Evolutionary conservation across 2,329 filamentous ascomycete species (phyloP).

Genomic region (Ceratocystis albifundus): DNA sequence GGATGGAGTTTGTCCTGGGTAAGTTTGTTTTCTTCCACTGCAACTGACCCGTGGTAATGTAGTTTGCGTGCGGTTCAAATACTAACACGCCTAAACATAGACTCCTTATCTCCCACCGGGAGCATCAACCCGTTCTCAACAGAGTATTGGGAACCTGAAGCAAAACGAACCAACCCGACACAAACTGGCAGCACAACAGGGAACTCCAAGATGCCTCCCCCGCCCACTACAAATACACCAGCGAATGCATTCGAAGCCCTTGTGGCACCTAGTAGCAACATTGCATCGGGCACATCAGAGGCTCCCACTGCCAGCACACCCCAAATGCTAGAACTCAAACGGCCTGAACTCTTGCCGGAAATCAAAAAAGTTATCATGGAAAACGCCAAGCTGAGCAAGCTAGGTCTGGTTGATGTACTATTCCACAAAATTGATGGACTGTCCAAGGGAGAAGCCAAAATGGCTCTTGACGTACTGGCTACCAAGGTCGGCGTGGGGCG

Average conservation of each 20-base stretch:
- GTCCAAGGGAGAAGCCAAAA: constrained; percentile 35
- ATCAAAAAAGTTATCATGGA: constrained; percentile 35
- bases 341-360: constrained; percentile 32
- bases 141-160: constrained; percentile 57
- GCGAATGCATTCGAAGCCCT: constrained; percentile 33
- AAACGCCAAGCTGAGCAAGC: constrained; percentile 34
- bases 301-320: constrained; percentile 27
- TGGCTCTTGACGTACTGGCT: constrained; percentile 34
- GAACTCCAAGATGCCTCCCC: constrained; percentile 24
- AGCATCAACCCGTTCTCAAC: constrained; percentile 75
- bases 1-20: constrained; percentile 66
- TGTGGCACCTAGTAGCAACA: background rate
- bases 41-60: background rate
- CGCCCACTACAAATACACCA: constrained; percentile 29
- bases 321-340: constrained; percentile 29
- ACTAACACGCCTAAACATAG: constrained; percentile 29
- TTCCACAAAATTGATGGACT: constrained; percentile 32
- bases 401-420: constrained; percentile 34
- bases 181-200: background rate
- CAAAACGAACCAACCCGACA: constrained; percentile 26
- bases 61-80: background rate
- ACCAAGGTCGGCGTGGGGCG: constrained; percentile 33
- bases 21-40: constrained; percentile 29
- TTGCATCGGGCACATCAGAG: constrained; percentile 21
- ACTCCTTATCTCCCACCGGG: constrained; percentile 38